Conservation (phyloP, 2,329 filamentous ascomycete genomes). For the Clonostachys chloroleuca region DNA sequence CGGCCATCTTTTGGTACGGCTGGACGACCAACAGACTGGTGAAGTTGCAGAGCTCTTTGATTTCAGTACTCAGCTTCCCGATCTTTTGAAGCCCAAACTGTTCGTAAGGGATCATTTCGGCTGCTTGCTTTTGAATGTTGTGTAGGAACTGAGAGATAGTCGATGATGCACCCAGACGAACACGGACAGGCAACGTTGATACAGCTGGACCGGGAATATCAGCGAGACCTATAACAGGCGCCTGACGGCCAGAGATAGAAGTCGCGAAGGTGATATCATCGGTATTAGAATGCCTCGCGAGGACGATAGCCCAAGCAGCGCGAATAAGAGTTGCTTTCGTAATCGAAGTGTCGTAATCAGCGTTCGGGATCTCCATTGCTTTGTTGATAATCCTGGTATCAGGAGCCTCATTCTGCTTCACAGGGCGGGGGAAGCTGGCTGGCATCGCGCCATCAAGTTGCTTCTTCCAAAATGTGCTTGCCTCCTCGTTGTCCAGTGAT, state of each 20-base stretch:
- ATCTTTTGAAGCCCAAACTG: conserved; percentile 8
- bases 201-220: conserved; percentile 12
- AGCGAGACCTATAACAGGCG: conserved; percentile 10
- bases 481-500: conserved; percentile 11
- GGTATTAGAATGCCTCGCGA: conserved; percentile 7
- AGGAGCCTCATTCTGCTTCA: neutral
- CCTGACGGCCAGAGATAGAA: conserved; percentile 11
- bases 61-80: conserved; percentile 1
- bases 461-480: neutral
- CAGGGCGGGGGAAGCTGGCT: conserved; percentile 4
- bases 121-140: conserved; percentile 6
- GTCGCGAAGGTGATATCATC: conserved; percentile 11
- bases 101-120: conserved; percentile 3
- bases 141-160: conserved; percentile 7
- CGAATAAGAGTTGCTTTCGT: conserved; percentile 10
- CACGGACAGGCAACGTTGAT: conserved; percentile 8
- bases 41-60: conserved; percentile 5
- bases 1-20: conserved; percentile 2
- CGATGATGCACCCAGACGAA: conserved; percentile 1
- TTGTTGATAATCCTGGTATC: neutral
- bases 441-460: conserved; percentile 3
- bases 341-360: neutral
- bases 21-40: conserved; percentile 8
- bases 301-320: conserved; percentile 10
- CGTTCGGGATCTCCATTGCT: neutral